Evolutionary conservation across 495 filamentous ascomycete genomes (phyloP).

Genomic region (Xylaria acuta): DNA sequence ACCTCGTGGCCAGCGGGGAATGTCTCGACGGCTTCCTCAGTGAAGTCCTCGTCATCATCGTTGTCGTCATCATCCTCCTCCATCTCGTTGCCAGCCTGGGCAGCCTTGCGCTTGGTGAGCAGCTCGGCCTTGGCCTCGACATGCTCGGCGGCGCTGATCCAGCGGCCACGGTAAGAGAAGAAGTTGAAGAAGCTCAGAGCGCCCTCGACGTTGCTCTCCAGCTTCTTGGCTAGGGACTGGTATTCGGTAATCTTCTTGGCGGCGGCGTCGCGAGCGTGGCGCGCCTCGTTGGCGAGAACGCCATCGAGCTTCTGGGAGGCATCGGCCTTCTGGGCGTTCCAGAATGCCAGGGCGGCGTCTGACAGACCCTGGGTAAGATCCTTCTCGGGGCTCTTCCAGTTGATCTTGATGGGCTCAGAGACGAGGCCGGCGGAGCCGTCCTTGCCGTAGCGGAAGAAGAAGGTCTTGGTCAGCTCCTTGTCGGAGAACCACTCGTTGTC

Average conservation of each 20-base stretch:
- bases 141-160: constrained; percentile 65
- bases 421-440: constrained; percentile 71
- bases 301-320: constrained; percentile 52
- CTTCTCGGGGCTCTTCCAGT: constrained; percentile 70
- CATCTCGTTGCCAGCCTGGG: constrained; percentile 52
- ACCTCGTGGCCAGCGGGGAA: constrained; percentile 75
- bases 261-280: constrained; percentile 35
- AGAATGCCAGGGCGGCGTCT: constrained; percentile 63
- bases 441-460: constrained; percentile 67
- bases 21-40: constrained; percentile 61
- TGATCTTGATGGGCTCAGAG: constrained; percentile 71
- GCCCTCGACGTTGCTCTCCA: constrained; percentile 54
- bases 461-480: constrained; percentile 70
- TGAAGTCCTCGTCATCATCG: constrained; percentile 51
- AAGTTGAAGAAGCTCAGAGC: constrained; percentile 73
- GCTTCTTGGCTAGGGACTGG: constrained; percentile 42
- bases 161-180: constrained; percentile 69
- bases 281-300: constrained; percentile 33
- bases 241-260: constrained; percentile 44
- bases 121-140: constrained; percentile 57
- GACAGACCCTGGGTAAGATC: constrained; percentile 73
- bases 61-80: constrained; percentile 56
- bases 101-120: constrained; percentile 56
- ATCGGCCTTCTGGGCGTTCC: constrained; percentile 61
- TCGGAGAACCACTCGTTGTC: constrained; percentile 69